Percentiles rank a stretch among this genome's conserved stretches.
phyloP scores from a whole-genome alignment of 148 eudicot genomes.

The Camellia sinensis region DNA sequence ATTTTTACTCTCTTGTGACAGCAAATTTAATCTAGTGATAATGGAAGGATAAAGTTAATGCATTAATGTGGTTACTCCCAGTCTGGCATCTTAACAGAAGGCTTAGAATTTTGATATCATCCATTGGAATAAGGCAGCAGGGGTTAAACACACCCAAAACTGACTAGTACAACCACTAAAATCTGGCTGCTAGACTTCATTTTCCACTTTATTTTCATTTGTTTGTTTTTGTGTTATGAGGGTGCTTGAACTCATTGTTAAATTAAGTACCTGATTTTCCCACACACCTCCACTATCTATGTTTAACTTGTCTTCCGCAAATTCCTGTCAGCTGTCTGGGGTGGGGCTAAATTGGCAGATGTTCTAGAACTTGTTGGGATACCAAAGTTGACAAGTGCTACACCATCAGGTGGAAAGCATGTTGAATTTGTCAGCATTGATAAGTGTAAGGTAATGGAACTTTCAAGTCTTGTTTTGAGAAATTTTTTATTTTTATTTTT shows the following conservation, averaged over 20 bases:
- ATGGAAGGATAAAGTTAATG: too few species aligned
- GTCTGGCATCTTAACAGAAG: too few species aligned
- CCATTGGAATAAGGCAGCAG: too few species aligned
- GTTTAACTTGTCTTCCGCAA: slow-evolving; percentile 1
- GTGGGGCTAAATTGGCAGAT: slow-evolving; percentile 91
- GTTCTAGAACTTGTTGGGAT: slow-evolving; percentile 85
- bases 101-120: too few species aligned
- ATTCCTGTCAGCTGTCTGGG: slow-evolving; percentile 71
- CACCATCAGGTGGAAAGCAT: slow-evolving; percentile 77
- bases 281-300: not conserved
- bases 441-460: slow-evolving; percentile 72
- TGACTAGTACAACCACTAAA: too few species aligned
- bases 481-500: not conserved
- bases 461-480: not conserved
- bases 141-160: too few species aligned
- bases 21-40: too few species aligned
- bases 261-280: not conserved
- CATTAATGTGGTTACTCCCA: too few species aligned
- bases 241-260: not conserved
- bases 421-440: slow-evolving; percentile 94
- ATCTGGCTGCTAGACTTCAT: too few species aligned
- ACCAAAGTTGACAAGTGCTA: slow-evolving; percentile 52
- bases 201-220: too few species aligned
- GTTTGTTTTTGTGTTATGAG: too few species aligned
- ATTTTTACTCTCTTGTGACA: too few species aligned